Percentiles rank a stretch among this genome's conserved stretches.
Evolutionary conservation across 768 basidiomycete species (phyloP).

Genomic region (Tricholoma terreum): DNA sequence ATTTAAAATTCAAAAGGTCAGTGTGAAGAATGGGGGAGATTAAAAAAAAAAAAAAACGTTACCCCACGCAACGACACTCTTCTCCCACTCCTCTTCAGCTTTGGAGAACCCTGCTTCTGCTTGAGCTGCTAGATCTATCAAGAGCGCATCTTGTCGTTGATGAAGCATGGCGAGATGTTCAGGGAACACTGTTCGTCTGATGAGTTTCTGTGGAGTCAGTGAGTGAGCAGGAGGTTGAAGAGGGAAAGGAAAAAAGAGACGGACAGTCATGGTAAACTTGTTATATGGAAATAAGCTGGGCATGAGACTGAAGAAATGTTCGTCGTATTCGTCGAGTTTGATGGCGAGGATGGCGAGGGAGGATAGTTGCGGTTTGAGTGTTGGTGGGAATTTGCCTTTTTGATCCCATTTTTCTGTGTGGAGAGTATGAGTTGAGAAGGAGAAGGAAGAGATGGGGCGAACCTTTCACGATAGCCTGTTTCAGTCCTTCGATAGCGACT

Average conservation of each 20-base stretch:
- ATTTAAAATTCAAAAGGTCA: background rate
- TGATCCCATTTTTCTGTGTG: slow-evolving; percentile 73
- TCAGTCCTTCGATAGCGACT: slow-evolving; percentile 55
- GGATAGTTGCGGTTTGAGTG: slow-evolving; percentile 70
- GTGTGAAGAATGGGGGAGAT: slow-evolving; percentile 1
- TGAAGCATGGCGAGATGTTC: too few species aligned
- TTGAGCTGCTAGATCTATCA: slow-evolving; percentile 57
- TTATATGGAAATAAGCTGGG: slow-evolving; percentile 91
- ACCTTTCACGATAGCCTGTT: slow-evolving; percentile 59
- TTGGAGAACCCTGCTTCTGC: slow-evolving; percentile 66
- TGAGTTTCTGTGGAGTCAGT: slow-evolving; percentile 68
- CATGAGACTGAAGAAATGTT: slow-evolving; percentile 88
- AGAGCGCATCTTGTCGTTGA: slow-evolving; percentile 66
- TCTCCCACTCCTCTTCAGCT: slow-evolving; percentile 77
- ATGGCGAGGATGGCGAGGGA: slow-evolving; percentile 76
- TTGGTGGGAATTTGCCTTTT: slow-evolving; percentile 88
- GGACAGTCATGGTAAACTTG: slow-evolving; percentile 86
- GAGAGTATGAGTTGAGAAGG: background rate
- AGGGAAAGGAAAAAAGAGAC: slow-evolving; percentile 24
- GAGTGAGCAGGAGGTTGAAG: background rate
- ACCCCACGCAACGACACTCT: slow-evolving; percentile 69
- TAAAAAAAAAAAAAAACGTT: background rate
- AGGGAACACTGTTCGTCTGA: slow-evolving; percentile 91
- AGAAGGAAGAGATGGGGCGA: slow-evolving; percentile 2
- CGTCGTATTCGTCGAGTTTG: slow-evolving; percentile 83